Conservation (phyloP, 192 early-diverging fungal genomes). For the Fimicolochytrium jonesii region DNA sequence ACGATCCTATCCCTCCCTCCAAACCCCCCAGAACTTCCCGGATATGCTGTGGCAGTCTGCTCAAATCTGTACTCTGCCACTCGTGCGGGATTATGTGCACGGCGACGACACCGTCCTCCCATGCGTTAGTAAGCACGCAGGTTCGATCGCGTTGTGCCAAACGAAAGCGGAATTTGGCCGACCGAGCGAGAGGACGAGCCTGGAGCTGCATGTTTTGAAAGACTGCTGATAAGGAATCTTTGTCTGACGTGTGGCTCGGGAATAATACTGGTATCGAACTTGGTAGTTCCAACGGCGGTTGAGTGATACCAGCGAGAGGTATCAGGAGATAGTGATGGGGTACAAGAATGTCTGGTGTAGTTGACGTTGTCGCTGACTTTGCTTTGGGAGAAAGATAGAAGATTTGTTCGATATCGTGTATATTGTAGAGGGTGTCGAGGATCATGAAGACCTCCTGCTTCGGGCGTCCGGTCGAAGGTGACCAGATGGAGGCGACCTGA, state of each 20-base stretch:
- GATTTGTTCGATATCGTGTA: conserved; percentile 3
- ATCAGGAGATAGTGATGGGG: neutral
- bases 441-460: conserved; percentile 3
- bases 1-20: conserved; percentile 2
- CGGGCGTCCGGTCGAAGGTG: conserved; percentile 1
- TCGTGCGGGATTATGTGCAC: conserved; percentile 1
- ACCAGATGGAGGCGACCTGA: neutral
- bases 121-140: conserved; percentile 1
- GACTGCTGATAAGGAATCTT: neutral
- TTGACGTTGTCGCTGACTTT: conserved; percentile 1
- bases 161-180: conserved; percentile 1
- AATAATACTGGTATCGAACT: conserved; percentile 4
- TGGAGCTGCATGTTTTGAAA: conserved; percentile 1
- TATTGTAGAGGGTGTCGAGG: conserved; percentile 3
- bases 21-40: conserved; percentile 3
- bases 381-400: conserved; percentile 1
- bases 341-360: conserved; percentile 1
- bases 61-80: conserved; percentile 1
- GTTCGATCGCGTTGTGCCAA: conserved; percentile 4
- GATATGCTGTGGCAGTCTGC: conserved; percentile 3
- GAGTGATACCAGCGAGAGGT: conserved; percentile 4
- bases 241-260: neutral
- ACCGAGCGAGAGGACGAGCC: conserved; percentile 2
- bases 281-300: conserved; percentile 3
- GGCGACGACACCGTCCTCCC: conserved; percentile 2